Evolutionary conservation across 2,329 filamentous ascomycete species (phyloP), one percentile per base, ranked within the genome.

Genomic region (Phaeosphaeriaceae sp.): DNA sequence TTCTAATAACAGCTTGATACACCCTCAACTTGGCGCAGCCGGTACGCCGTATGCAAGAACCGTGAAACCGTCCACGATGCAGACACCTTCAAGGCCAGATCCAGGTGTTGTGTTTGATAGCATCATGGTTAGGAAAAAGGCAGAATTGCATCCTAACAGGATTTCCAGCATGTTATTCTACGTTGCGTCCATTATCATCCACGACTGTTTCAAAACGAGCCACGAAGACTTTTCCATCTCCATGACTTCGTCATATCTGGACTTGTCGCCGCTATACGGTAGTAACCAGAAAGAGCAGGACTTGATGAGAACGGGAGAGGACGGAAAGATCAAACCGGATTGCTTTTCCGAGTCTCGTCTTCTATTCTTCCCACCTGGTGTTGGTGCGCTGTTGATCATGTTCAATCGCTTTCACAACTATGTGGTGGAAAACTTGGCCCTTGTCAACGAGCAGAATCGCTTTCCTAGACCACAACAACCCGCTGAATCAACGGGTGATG

Each of bases 341-440:
- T 86, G 83, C 52, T 90, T 90, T 65, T 81, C 84, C 1, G 85
- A 88, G 61, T 81, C 82, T 47, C 80, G 87, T 9, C 72, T 89
- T 1, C 72, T 89, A 4, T 81, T 83, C 3, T 87, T 89, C 48
- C 87, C 87, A 3, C 83, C 86, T 0, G 87, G 87, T 20, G 85
- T 88, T n/a, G 84, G 84, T 35, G 81, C 83, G 9, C 73, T 89
- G 56, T 69, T 90, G 30, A 83, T 90, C 56, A 82, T 88, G 74
- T 90, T 88, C 77, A 82, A 81, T 49, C 75, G 78, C 17, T 95
- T 95, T 74, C 93, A 97, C 74, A 97, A 97, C 74, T 82, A 94
- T 57, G 84, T 92, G 0, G 92, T 89, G 1, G 83, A 86, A 45
- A 88, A 93, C 52, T 77, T 97, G 15, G 89, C 89, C 0, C 76